These are phyloP conservation scores for Globisporangium splendens DNA, from an alignment of 352 stramenopile genomes.

Conservation along the genomic window DNA sequence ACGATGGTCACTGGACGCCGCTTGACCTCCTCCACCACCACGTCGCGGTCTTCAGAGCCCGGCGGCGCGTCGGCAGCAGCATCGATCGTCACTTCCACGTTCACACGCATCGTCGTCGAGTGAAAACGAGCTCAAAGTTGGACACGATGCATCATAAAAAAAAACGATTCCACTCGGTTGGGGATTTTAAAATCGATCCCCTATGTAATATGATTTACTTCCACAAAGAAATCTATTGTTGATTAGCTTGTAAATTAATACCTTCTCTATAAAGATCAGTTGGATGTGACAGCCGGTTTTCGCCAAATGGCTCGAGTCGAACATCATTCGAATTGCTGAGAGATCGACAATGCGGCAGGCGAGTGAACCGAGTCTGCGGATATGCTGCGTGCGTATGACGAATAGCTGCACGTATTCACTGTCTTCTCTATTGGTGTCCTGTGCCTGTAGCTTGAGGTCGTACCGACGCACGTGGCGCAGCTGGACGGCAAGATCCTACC, in stretches of 20 bases:
- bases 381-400: not conserved
- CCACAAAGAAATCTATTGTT: too few species aligned
- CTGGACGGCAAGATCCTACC: constrained; percentile 66
- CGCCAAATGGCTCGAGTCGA: not conserved
- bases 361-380: not conserved
- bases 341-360: constrained; percentile 13
- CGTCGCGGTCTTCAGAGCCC: too few species aligned
- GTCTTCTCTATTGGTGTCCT: not conserved
- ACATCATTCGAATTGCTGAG: constrained; percentile 1
- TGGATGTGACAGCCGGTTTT: not conserved
- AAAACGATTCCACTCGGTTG: too few species aligned
- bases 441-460: constrained; percentile 54
- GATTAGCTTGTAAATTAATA: not conserved
- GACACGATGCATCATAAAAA: too few species aligned
- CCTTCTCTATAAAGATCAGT: not conserved
- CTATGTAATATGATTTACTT: too few species aligned
- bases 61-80: too few species aligned
- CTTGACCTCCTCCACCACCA: too few species aligned
- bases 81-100: too few species aligned
- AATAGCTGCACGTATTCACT: not conserved
- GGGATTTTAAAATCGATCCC: too few species aligned
- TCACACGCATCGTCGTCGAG: too few species aligned
- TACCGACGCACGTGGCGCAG: constrained; percentile 51
- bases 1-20: too few species aligned
- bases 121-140: too few species aligned